Evolutionary conservation across 257 asterid species (phyloP).

Genomic region (Ophiorrhiza pumila): DNA sequence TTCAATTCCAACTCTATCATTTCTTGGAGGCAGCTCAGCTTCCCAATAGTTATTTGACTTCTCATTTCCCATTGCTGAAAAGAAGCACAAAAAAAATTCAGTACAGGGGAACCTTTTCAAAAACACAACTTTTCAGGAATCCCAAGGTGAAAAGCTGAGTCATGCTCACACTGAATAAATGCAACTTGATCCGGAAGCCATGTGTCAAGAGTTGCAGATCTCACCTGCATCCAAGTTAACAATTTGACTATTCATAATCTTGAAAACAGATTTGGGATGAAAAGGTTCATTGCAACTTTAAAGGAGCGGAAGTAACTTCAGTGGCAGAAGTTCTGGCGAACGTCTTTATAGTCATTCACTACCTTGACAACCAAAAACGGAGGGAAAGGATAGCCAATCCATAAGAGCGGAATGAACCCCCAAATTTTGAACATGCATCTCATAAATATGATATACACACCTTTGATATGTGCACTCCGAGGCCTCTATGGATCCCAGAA

Average conservation of each 20-base stretch:
- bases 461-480: conserved; percentile 49
- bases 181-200: conserved; percentile 53
- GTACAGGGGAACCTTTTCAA: background rate
- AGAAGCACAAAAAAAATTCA: background rate
- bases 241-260: background rate
- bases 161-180: conserved; percentile 35
- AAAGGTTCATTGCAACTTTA: background rate
- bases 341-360: background rate
- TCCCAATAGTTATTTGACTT: conserved; percentile 45
- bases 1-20: conserved; percentile 38
- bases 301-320: background rate
- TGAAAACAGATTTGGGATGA: background rate
- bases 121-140: background rate
- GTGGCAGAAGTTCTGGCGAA: background rate
- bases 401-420: background rate
- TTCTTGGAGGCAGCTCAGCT: conserved; percentile 40
- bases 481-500: conserved; percentile 44
- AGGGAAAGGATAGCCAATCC: background rate
- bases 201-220: conserved; percentile 46
- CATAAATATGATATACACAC: conserved; percentile 10
- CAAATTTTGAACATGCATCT: background rate
- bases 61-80: conserved; percentile 42
- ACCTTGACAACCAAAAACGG: background rate
- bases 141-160: background rate
- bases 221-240: conserved; percentile 28